Percentiles rank a stretch among this genome's conserved stretches.
Evolutionary conservation across 305 asterid species (phyloP).

Genomic region (Fraxinus ornus): DNA sequence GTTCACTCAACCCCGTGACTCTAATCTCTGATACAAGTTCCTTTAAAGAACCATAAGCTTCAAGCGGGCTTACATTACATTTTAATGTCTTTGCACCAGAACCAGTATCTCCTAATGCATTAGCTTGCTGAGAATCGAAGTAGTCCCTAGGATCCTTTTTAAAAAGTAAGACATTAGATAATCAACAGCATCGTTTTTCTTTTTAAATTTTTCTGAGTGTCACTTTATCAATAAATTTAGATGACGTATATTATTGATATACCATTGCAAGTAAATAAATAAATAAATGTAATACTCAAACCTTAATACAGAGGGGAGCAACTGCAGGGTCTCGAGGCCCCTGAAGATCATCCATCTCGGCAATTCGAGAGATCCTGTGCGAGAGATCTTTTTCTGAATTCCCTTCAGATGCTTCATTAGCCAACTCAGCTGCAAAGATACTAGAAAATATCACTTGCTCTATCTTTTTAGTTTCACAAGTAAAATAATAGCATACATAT

Average conservation of each 20-base stretch:
- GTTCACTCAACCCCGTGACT: constrained; percentile 62
- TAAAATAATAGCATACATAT: constrained; percentile 13
- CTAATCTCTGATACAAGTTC: constrained; percentile 52
- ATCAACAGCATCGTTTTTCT: neutral
- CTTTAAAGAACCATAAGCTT: constrained; percentile 67
- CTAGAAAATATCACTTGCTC: constrained; percentile 22
- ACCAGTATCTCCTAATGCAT: constrained; percentile 71
- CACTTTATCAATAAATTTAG: neutral
- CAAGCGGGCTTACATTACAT: constrained; percentile 52
- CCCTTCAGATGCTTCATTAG: constrained; percentile 57
- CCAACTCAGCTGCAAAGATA: constrained; percentile 60
- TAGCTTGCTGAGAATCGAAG: constrained; percentile 92
- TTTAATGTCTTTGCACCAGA: constrained; percentile 50
- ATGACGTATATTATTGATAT: constrained; percentile 7
- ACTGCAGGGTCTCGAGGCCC: constrained; percentile 87
- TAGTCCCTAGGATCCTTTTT: constrained; percentile 96
- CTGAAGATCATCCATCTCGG: constrained; percentile 94
- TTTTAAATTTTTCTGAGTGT: neutral
- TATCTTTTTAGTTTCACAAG: constrained; percentile 12
- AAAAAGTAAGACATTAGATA: constrained; percentile 30
- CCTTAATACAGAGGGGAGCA: constrained; percentile 95
- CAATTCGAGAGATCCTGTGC: constrained; percentile 60
- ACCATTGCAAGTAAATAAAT: constrained; percentile 7
- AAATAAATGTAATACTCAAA: constrained; percentile 24
- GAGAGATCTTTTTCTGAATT: constrained; percentile 52